A percentile compares a stretch with the other conserved stretches of the same genome.
These are phyloP conservation scores for Polychytrium aggregatum DNA, from an alignment of 192 early-diverging fungal genomes.

Conservation along the genomic window DNA sequence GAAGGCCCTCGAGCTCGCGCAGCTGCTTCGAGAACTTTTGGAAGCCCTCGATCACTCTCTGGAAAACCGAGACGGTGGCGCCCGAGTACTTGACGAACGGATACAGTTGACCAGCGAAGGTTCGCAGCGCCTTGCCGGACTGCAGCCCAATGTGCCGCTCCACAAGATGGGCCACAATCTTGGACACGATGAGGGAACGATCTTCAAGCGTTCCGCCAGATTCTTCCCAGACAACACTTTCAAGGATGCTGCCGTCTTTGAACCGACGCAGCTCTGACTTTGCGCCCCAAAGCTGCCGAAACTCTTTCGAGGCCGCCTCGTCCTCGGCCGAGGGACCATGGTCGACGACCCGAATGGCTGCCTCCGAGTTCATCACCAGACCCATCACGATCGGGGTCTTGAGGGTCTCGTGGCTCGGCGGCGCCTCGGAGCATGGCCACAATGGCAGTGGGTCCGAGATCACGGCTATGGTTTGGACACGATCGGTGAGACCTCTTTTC, in stretches of 20 bases:
- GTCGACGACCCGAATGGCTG: slow-evolving; percentile 65
- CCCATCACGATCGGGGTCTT: slow-evolving; percentile 38
- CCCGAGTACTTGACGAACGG: slow-evolving; percentile 43
- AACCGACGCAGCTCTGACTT: slow-evolving; percentile 84
- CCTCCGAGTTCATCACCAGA: slow-evolving; percentile 57
- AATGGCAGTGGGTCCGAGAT: too few species aligned
- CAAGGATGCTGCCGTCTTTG: slow-evolving; percentile 81
- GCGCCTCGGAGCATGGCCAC: slow-evolving; percentile 9
- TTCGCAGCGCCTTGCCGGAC: slow-evolving; percentile 19
- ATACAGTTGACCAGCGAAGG: slow-evolving; percentile 61
- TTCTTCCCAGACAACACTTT: slow-evolving; percentile 75
- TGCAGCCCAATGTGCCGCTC: slow-evolving; percentile 55
- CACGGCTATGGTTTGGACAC: too few species aligned
- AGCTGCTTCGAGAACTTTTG: slow-evolving; percentile 52
- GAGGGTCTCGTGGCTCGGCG: slow-evolving; percentile 17
- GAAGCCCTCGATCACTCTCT: slow-evolving; percentile 54
- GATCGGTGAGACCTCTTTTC: slow-evolving; percentile 22
- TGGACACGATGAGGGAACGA: slow-evolving; percentile 60
- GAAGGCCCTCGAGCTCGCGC: slow-evolving; percentile 50
- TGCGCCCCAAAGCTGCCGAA: slow-evolving; percentile 80
- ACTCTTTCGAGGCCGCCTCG: slow-evolving; percentile 41
- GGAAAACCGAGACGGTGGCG: slow-evolving; percentile 31
- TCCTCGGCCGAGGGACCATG: slow-evolving; percentile 75
- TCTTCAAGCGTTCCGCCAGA: slow-evolving; percentile 43
- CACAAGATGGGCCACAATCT: slow-evolving; percentile 70